Conservation (phyloP, 371 early-diverging fungal genomes). For the Quaeritorhiza haematococci region DNA sequence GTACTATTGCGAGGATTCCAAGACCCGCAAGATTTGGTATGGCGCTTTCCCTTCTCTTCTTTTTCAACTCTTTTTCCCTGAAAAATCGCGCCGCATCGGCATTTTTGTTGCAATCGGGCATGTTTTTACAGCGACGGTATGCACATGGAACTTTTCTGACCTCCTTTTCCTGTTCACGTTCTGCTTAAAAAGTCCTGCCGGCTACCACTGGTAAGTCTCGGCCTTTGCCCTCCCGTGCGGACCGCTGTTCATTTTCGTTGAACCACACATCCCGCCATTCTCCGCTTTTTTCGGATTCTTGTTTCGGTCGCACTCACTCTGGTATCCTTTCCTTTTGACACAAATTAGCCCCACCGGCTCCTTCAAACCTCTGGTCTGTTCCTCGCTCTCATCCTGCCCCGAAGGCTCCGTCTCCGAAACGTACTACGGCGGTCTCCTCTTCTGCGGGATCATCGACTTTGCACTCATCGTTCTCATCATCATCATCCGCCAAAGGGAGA, state of each 20-base stretch:
- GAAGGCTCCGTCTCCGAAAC: constrained; percentile 8
- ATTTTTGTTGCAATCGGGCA: too few species aligned
- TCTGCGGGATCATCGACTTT: constrained; percentile 13
- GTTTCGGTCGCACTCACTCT: background rate
- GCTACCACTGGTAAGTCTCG: too few species aligned
- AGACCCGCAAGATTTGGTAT: background rate
- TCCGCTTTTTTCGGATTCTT: background rate
- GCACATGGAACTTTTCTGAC: too few species aligned
- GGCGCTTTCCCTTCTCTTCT: too few species aligned
- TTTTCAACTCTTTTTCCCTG: too few species aligned
- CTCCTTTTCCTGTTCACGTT: too few species aligned
- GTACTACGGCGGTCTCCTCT: constrained; percentile 12
- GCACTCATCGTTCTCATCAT: background rate
- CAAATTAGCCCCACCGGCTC: constrained; percentile 13
- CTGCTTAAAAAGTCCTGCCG: too few species aligned
- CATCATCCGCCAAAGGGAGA: background rate
- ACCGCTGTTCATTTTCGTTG: too few species aligned
- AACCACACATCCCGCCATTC: background rate
- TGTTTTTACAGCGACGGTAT: too few species aligned
- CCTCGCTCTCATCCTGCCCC: constrained; percentile 12
- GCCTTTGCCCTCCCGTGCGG: too few species aligned
- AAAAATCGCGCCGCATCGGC: too few species aligned
- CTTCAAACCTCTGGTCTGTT: constrained; percentile 11
- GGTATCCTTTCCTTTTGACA: background rate
- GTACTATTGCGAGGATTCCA: background rate